A percentile compares a stretch with the other conserved stretches of the same genome.
Conservation (phyloP, 371 early-diverging fungal genomes). For the Lichtheimia hyalospora region DNA sequence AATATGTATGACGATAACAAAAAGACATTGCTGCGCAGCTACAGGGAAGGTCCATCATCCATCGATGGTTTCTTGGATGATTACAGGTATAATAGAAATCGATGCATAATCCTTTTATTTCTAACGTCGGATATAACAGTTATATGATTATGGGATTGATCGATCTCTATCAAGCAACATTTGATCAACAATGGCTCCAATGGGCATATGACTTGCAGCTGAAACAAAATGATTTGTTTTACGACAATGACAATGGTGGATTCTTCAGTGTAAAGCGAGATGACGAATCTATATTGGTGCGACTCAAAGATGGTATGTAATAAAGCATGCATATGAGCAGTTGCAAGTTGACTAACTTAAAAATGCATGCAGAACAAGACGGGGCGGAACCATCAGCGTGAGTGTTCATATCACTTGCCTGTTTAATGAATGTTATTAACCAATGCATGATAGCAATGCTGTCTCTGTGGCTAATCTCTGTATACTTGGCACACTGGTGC, state of each 20-base stretch:
- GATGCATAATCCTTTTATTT: neutral
- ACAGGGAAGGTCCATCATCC: constrained; percentile 47
- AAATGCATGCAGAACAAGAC: constrained; percentile 52
- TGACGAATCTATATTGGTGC: constrained; percentile 49
- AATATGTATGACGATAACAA: constrained; percentile 41
- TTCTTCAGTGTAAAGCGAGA: constrained; percentile 50
- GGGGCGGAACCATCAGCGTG: constrained; percentile 67
- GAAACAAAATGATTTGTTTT: constrained; percentile 57
- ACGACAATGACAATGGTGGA: constrained; percentile 53
- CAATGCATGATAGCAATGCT: constrained; percentile 30
- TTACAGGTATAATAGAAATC: constrained; percentile 42
- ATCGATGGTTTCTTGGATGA: constrained; percentile 64
- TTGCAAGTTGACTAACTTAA: neutral
- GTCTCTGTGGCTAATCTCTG: constrained; percentile 43
- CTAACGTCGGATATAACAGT: constrained; percentile 5
- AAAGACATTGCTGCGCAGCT: constrained; percentile 44
- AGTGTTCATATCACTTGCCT: constrained; percentile 4
- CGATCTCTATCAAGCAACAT: constrained; percentile 60
- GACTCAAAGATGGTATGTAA: constrained; percentile 60
- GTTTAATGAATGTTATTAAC: neutral
- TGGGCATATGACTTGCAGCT: constrained; percentile 62
- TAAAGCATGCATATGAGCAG: neutral
- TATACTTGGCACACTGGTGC: constrained; percentile 34
- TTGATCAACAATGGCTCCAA: constrained; percentile 54
- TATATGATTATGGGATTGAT: constrained; percentile 50